Base-by-base conservation (phyloP, 1,284 basidiomycete genomes). In the Austroboletus novae-zelandiae region DNA sequence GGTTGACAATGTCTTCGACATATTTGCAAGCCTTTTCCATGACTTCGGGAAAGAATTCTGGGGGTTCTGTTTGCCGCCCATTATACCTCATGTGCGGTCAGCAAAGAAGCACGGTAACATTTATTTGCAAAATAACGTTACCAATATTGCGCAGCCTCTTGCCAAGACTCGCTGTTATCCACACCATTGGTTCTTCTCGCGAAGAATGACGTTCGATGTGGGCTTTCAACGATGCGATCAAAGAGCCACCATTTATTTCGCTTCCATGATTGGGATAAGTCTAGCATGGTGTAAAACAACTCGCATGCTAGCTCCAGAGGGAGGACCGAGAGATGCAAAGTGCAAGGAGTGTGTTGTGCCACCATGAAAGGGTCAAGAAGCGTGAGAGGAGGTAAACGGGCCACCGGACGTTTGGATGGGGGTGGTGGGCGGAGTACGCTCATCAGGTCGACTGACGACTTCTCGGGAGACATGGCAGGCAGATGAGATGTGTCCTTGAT, bases 171-270 rank as follows among this genome's bases (percentile, higher is more conserved):
- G 48, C 80, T 71, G 9, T 70, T 65, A 43, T 71, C 71, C 8
- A 71, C 51, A 7, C 74, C 72, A 42, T 74, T 71, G 23, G 69
- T 72, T 54, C 67, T 71, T 34, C 86, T 73, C 15, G 80, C 79
- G 65, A 83, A 93, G 67, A 93, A 91, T 0, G 84, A 81, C 0
- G 90, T 90, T n/a, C 81, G 76, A 69, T 94, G 91, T 2, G 91
- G 89, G 54, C 86, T 89, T 69, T 91, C 87, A 2, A 93, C 91
- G 23, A 90, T 57, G 17, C 84, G 76, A 60, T 92, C 89, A 64
- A 89, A 86, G 10, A 94, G 73, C 81, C 83, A 91, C 91, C 90
- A 94, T 61, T 84, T 87, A 58, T 90, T 91, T 40, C 81, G 72
- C 47, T 79, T 71, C 91, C 91, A 92, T 8, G 68, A 63, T 44